phyloP scores from a whole-genome alignment of 2,329 filamentous ascomycete genomes.

The Fusarium falciforme region DNA sequence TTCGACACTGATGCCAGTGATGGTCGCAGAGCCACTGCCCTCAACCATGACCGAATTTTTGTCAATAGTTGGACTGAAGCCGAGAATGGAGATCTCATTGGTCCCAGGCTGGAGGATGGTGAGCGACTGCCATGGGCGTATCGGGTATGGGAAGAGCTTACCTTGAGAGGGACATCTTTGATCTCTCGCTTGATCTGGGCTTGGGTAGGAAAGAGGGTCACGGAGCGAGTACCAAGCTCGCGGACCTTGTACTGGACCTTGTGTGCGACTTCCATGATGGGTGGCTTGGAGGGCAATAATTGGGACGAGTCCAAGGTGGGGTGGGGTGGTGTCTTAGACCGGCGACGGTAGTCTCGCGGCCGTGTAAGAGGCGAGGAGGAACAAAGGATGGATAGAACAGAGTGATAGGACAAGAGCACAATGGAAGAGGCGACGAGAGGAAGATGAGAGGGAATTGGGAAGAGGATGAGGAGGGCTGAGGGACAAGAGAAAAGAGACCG shows the following conservation, averaged over 20 bases:
- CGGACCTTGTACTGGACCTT: slow-evolving; percentile 65
- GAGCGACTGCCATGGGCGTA: neutral
- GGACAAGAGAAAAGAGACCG: slow-evolving; percentile 20
- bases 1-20: slow-evolving; percentile 72
- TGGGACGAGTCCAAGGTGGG: neutral
- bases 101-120: slow-evolving; percentile 57
- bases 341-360: neutral
- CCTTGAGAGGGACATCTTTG: slow-evolving; percentile 57
- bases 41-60: slow-evolving; percentile 71
- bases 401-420: neutral
- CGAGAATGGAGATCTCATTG: slow-evolving; percentile 69
- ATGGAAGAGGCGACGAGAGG: neutral
- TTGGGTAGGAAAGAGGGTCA: slow-evolving; percentile 71
- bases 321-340: neutral
- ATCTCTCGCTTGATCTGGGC: slow-evolving; percentile 72
- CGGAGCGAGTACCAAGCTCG: slow-evolving; percentile 68
- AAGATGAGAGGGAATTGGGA: neutral
- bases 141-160: slow-evolving; percentile 9
- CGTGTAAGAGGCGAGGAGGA: neutral
- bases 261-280: slow-evolving; percentile 53
- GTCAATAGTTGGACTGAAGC: slow-evolving; percentile 66
- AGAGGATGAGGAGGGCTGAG: slow-evolving; percentile 9
- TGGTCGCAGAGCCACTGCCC: slow-evolving; percentile 65
- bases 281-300: neutral
- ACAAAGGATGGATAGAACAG: neutral